A percentile compares a stretch with the other conserved stretches of the same genome.
phyloP scores from a whole-genome alignment of 2,329 filamentous ascomycete species.

The Colletotrichum theobromicola region DNA sequence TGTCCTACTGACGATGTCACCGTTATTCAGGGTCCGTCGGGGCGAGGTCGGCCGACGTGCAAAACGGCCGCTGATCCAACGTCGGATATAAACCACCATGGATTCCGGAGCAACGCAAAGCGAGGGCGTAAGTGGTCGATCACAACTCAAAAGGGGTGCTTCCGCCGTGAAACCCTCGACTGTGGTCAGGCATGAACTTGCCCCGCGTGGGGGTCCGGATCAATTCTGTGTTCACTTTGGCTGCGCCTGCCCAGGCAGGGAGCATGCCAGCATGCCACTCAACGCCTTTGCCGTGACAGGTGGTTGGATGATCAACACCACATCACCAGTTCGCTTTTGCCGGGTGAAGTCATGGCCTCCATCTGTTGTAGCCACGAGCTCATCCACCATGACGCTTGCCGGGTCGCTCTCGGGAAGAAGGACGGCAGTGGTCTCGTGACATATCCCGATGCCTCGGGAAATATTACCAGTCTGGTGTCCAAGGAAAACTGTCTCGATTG shows the following conservation, averaged over 20 bases:
- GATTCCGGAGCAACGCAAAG: constrained; percentile 3
- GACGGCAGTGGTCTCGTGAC: not conserved
- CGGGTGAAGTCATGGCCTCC: constrained; percentile 14
- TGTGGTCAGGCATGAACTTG: constrained; percentile 10
- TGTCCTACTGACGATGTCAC: not conserved
- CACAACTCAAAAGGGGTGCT: constrained; percentile 16
- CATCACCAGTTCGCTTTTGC: not conserved
- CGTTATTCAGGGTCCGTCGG: not conserved
- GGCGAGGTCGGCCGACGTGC: constrained; percentile 8
- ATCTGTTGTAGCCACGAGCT: not conserved
- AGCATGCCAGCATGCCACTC: constrained; percentile 12
- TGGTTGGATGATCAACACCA: constrained; percentile 7
- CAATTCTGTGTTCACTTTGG: not conserved
- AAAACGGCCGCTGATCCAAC: not conserved
- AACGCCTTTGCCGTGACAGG: constrained; percentile 1
- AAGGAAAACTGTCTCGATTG: not conserved
- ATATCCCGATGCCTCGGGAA: not conserved
- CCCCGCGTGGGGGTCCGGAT: constrained; percentile 20
- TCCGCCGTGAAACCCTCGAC: constrained; percentile 10
- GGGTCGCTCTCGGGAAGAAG: not conserved
- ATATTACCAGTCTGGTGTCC: not conserved
- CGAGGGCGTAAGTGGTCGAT: constrained; percentile 8
- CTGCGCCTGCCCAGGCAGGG: constrained; percentile 2
- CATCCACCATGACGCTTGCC: constrained; percentile 3
- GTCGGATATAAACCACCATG: constrained; percentile 13